Percentiles rank a stretch among this genome's conserved stretches.
These are phyloP conservation scores for Spinacia oleracea DNA, from an alignment of 179 eudicot species.

Conservation along the genomic window DNA sequence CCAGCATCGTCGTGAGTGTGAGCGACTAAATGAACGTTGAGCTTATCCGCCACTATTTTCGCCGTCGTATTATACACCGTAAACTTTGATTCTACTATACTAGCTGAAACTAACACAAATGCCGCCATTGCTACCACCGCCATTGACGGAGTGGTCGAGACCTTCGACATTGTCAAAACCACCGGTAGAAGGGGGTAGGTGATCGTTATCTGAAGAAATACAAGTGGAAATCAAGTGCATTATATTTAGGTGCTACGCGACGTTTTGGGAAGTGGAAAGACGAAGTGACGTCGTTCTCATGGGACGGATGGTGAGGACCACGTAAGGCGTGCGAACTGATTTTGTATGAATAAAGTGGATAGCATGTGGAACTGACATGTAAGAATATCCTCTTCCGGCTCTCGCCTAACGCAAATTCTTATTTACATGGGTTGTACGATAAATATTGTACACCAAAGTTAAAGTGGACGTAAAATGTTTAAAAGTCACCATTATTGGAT, in stretches of 20 bases:
- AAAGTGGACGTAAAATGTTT: too few relatives aligned
- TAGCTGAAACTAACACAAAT: neutral
- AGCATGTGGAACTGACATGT: neutral
- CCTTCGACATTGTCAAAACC: neutral
- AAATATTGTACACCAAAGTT: too few relatives aligned
- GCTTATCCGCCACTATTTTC: slow-evolving; percentile 51
- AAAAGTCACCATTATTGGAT: too few relatives aligned
- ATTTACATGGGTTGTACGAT: too few relatives aligned
- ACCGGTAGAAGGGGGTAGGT: neutral
- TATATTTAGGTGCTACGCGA: neutral
- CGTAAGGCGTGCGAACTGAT: neutral
- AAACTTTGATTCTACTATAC: slow-evolving; percentile 49
- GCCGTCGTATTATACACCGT: slow-evolving; percentile 63
- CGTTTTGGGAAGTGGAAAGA: neutral
- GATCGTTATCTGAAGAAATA: slow-evolving; percentile 13
- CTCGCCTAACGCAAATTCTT: too few relatives aligned
- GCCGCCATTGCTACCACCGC: neutral
- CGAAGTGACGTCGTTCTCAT: slow-evolving; percentile 9
- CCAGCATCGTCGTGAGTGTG: slow-evolving; percentile 93
- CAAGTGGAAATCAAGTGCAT: neutral
- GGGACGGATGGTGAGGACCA: neutral
- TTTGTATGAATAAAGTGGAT: neutral
- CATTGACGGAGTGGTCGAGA: neutral
- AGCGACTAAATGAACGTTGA: slow-evolving; percentile 84
- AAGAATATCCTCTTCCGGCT: neutral